A percentile compares a stretch with the other conserved stretches of the same genome.
Evolutionary conservation across 176 grass and related monocot genomes (phyloP).

Genomic region (Paspalum notatum): DNA sequence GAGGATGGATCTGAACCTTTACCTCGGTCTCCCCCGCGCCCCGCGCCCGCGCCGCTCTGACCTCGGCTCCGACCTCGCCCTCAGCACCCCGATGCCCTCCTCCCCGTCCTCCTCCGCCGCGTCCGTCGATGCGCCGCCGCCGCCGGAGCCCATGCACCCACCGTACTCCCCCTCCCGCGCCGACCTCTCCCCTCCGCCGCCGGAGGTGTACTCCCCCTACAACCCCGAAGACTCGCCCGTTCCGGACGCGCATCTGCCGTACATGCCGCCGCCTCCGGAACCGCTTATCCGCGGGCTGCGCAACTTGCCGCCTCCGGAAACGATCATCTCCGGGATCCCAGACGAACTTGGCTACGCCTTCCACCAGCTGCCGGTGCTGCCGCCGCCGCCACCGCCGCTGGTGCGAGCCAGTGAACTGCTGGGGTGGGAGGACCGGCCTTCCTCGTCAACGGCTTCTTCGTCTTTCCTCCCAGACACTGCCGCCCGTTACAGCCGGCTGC

Average conservation of each 20-base stretch:
- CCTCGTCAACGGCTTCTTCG: slow-evolving; percentile 62
- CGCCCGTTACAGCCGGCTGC: slow-evolving; percentile 53
- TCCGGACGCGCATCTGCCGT: slow-evolving; percentile 42
- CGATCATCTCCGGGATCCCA: slow-evolving; percentile 23
- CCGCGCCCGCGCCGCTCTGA: slow-evolving; percentile 75
- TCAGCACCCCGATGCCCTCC: slow-evolving; percentile 79
- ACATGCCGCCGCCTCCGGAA: slow-evolving; percentile 19
- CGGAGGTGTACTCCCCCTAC: slow-evolving; percentile 64
- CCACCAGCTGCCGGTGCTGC: background rate
- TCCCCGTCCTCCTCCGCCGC: slow-evolving; percentile 66
- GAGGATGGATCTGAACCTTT: slow-evolving; percentile 99
- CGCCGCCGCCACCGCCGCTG: slow-evolving; percentile 40
- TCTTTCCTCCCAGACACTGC: slow-evolving; percentile 45
- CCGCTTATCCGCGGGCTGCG: slow-evolving; percentile 30
- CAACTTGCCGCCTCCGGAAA: slow-evolving; percentile 6
- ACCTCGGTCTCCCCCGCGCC: slow-evolving; percentile 79
- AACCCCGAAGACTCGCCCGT: slow-evolving; percentile 42
- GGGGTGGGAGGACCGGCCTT: slow-evolving; percentile 54
- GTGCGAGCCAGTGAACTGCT: slow-evolving; percentile 48
- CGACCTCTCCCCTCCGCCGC: slow-evolving; percentile 30
- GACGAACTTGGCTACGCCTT: slow-evolving; percentile 52
- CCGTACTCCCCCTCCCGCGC: slow-evolving; percentile 39
- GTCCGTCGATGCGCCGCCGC: slow-evolving; percentile 54
- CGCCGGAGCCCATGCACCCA: slow-evolving; percentile 39
- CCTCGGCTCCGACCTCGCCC: slow-evolving; percentile 93